Conservation (phyloP, 768 basidiomycete genomes). For the Macrocybe gigantea region DNA sequence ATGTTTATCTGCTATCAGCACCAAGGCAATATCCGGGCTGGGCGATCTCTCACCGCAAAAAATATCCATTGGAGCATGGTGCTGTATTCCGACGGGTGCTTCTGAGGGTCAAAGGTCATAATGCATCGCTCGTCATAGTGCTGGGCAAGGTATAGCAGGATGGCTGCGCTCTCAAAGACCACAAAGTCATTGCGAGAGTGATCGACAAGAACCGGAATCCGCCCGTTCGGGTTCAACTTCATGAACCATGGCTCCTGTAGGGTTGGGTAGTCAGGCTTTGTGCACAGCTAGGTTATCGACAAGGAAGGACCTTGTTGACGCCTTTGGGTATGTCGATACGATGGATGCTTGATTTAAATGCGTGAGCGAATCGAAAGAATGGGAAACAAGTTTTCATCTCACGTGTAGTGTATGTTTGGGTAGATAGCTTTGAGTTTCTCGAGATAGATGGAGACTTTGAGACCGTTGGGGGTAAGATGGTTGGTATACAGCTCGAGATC, state of each 20-base stretch:
- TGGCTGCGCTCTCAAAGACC: conserved; percentile 78
- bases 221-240: conserved; percentile 64
- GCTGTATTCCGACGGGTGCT: conserved; percentile 54
- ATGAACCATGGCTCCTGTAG: conserved; percentile 63
- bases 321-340: conserved; percentile 7
- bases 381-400: too few species aligned
- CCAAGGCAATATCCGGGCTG: background rate
- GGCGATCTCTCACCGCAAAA: conserved; percentile 47
- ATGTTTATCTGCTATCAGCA: background rate
- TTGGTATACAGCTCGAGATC: conserved; percentile 12
- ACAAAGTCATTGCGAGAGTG: conserved; percentile 52
- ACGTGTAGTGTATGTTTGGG: too few species aligned
- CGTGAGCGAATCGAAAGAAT: too few species aligned
- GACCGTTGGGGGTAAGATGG: conserved; percentile 17
- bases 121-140: conserved; percentile 73
- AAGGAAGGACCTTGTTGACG: conserved; percentile 6
- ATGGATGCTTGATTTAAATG: conserved; percentile 1
- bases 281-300: too few species aligned
- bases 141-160: conserved; percentile 73
- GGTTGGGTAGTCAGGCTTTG: background rate
- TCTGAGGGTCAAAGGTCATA: conserved; percentile 57
- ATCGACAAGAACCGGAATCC: conserved; percentile 67
- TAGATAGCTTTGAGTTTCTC: conserved; percentile 10
- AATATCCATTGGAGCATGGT: conserved; percentile 85
- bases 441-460: conserved; percentile 15